Conservation (phyloP, 1,139 yeast genomes). For the Arxiozyma slooffiae region DNA sequence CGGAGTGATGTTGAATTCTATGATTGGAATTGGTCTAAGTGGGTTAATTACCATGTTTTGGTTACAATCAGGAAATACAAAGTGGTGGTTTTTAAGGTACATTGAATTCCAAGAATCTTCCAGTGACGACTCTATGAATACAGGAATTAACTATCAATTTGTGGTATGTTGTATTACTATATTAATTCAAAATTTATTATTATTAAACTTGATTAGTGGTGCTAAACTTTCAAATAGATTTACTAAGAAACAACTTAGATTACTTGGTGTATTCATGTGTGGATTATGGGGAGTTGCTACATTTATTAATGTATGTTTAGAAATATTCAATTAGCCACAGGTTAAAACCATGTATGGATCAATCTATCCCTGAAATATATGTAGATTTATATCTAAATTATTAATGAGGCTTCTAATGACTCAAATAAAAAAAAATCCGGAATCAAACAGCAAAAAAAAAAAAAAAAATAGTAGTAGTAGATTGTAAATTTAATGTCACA, state of each 20-base stretch:
- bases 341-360: too few species aligned
- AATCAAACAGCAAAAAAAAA: too few species aligned
- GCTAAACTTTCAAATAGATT: constrained; percentile 8
- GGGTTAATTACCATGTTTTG: constrained; percentile 27
- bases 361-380: too few species aligned
- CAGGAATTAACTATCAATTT: constrained; percentile 17
- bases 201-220: constrained; percentile 16
- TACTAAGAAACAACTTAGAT: constrained; percentile 13
- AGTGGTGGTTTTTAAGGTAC: constrained; percentile 22
- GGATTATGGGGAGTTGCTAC: constrained; percentile 26
- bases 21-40: constrained; percentile 31
- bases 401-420: not conserved
- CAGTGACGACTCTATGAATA: not conserved
- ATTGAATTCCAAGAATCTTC: constrained; percentile 14
- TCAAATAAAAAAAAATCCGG: not conserved
- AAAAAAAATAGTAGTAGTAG: not conserved
- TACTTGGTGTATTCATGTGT: constrained; percentile 25
- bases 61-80: constrained; percentile 12
- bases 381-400: not conserved
- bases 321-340: constrained; percentile 7
- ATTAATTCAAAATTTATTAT: constrained; percentile 15
- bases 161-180: constrained; percentile 20
- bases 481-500: not conserved
- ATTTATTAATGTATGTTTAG: constrained; percentile 20
- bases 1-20: constrained; percentile 29